These are phyloP conservation scores for Onygena corvina DNA, from an alignment of 2,329 filamentous ascomycete species.

Conservation along the genomic window DNA sequence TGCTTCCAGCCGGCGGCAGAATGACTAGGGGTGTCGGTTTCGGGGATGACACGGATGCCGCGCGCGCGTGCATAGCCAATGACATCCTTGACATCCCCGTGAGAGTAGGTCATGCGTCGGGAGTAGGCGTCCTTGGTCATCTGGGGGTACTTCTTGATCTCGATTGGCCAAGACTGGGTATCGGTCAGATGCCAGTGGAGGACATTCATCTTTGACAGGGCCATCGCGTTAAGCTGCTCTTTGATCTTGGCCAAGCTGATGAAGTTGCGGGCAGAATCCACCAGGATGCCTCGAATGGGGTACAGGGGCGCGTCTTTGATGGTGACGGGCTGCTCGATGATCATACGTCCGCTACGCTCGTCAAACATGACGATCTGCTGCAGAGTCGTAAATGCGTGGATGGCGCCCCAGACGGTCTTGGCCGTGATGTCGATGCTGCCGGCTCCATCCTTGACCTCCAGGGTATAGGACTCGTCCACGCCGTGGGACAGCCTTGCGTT, in stretches of 20 bases:
- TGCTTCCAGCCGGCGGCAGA: slow-evolving; percentile 45
- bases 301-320: slow-evolving; percentile 43
- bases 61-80: slow-evolving; percentile 43
- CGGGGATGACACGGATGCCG: slow-evolving; percentile 49
- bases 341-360: slow-evolving; percentile 30
- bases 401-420: slow-evolving; percentile 43
- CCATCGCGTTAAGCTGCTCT: slow-evolving; percentile 45
- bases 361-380: slow-evolving; percentile 45
- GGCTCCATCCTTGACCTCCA: slow-evolving; percentile 34
- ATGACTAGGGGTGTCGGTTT: slow-evolving; percentile 52
- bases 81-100: slow-evolving; percentile 33
- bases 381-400: slow-evolving; percentile 47
- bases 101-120: slow-evolving; percentile 36
- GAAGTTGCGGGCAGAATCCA: slow-evolving; percentile 46
- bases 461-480: slow-evolving; percentile 46
- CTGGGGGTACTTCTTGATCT: slow-evolving; percentile 40
- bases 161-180: slow-evolving; percentile 44
- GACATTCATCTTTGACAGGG: slow-evolving; percentile 46
- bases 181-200: slow-evolving; percentile 48
- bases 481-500: slow-evolving; percentile 42
- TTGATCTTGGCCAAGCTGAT: slow-evolving; percentile 40
- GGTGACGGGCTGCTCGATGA: slow-evolving; percentile 43
- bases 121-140: slow-evolving; percentile 47
- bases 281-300: slow-evolving; percentile 44
- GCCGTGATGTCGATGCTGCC: slow-evolving; percentile 36